These are phyloP conservation scores for Pulveroboletus sp. DNA, from an alignment of 768 basidiomycete genomes.

Conservation along the genomic window DNA sequence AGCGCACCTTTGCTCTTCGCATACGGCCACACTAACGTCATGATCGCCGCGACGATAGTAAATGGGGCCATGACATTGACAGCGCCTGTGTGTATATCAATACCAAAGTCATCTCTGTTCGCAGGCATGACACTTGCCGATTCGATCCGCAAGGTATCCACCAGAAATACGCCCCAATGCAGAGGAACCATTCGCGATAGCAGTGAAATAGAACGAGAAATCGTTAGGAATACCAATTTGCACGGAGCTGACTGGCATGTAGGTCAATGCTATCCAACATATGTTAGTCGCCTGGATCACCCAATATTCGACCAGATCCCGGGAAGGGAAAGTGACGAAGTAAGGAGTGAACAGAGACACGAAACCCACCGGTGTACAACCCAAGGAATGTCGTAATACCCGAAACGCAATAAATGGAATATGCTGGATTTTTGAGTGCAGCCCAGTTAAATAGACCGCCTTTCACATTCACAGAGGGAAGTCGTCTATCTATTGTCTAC, in stretches of 20 bases:
- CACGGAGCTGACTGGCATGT: constrained; percentile 57
- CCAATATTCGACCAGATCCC: not conserved
- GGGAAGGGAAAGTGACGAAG: not conserved
- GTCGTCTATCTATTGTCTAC: constrained; percentile 39
- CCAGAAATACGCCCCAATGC: constrained; percentile 55
- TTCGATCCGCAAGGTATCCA: constrained; percentile 51
- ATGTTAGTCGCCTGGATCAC: constrained; percentile 1
- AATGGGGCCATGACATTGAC: constrained; percentile 69
- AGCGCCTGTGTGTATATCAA: constrained; percentile 40
- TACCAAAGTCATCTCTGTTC: not conserved
- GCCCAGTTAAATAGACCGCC: constrained; percentile 60
- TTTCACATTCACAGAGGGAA: constrained; percentile 49
- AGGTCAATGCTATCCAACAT: constrained; percentile 51
- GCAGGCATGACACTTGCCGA: constrained; percentile 36
- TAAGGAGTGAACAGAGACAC: not conserved
- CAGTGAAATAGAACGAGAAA: constrained; percentile 60
- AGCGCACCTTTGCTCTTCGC: constrained; percentile 41
- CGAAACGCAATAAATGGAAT: constrained; percentile 53
- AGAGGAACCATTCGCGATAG: constrained; percentile 66
- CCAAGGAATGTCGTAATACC: constrained; percentile 63
- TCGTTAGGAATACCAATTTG: constrained; percentile 43
- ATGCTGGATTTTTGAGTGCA: constrained; percentile 47
- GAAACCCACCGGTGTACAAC: constrained; percentile 54
- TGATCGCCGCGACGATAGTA: constrained; percentile 48
- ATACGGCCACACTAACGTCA: constrained; percentile 74